Percentiles rank a stretch among this genome's conserved stretches.
Evolutionary conservation across 352 stramenopile species (phyloP).

Genomic region (Globisporangium middletonii): DNA sequence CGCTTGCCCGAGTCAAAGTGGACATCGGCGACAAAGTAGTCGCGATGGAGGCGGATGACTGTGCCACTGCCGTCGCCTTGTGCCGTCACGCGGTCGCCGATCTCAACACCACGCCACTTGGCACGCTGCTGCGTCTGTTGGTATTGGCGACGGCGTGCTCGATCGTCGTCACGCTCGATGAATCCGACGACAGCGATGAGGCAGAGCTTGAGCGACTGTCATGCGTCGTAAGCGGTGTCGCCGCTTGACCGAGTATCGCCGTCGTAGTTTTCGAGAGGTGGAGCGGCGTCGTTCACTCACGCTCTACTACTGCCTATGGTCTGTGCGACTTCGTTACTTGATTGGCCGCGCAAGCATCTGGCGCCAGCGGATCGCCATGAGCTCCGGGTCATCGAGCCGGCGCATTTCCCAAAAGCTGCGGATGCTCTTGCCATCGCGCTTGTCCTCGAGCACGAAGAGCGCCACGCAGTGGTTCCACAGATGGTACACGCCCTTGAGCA

Average conservation of each 20-base stretch:
- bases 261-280: not conserved
- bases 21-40: conserved; percentile 67
- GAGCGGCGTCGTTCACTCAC: not conserved
- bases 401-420: no score
- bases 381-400: no score
- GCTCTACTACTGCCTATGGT: not conserved
- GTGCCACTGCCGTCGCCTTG: conserved; percentile 33
- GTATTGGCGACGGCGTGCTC: not conserved
- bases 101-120: conserved; percentile 22
- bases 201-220: not conserved
- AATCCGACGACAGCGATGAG: not conserved
- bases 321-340: not conserved
- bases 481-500: no score
- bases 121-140: not conserved
- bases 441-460: no score
- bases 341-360: no score
- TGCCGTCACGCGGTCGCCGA: conserved; percentile 47
- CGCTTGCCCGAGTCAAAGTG: conserved; percentile 57
- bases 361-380: no score
- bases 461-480: no score
- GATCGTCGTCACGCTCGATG: conserved; percentile 6
- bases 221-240: no score
- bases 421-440: no score
- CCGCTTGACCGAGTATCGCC: not conserved
- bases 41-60: conserved; percentile 50